Evolutionary conservation across 2,329 filamentous ascomycete species (phyloP), one percentile per base, ranked within the genome.

Genomic region (Trichophyton verrucosum): DNA sequence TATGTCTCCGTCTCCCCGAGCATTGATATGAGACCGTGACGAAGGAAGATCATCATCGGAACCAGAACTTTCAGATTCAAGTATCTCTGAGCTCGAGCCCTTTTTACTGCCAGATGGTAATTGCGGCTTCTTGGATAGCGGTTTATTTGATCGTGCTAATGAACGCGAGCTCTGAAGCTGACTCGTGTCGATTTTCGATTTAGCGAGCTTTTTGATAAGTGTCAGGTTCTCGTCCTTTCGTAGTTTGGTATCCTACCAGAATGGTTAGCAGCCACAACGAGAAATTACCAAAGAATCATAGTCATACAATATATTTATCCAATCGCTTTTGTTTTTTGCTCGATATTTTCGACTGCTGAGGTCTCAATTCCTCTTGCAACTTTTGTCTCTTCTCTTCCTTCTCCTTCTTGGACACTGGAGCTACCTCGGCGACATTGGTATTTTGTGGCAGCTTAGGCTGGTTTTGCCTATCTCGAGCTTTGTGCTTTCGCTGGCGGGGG

Each of bases 171-270:
- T 96, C 61, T 85, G 81, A 63, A 95, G 86, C 20, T 90, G 77
- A 64, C 82, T 89, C 1, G 89, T 95, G 71, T 97, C 91, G 66
- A 94, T 82, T 69, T 87, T 91, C 60, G 84, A 81, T 63, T 84
- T 80, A 7, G 58, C 57, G 27, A 99, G 80, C 71, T 94, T 91
- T 70, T 88, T 88, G 67, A 97, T 80, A 33, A 99, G 78, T 61
- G 85, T 87, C 30, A 89, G 80, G 68, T 89, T 95, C 73, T 97
- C 92, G 70, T 99, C 94, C 73, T 95, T 96, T 73, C 86, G 88
- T 53, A 99, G 78, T 80, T 99, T 99, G 62, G 82, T 94, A 68
- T 97, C 91, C 80, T 82, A 47, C 7, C 47, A 24, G 53, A 53
- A 63, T 64, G 56, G 63, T 42, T 44, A 60, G 24, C 20, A 13